Evolutionary conservation across 1,139 yeast species (phyloP), one percentile per base, ranked within the genome.

Genomic region (Candida labiduridarum): DNA sequence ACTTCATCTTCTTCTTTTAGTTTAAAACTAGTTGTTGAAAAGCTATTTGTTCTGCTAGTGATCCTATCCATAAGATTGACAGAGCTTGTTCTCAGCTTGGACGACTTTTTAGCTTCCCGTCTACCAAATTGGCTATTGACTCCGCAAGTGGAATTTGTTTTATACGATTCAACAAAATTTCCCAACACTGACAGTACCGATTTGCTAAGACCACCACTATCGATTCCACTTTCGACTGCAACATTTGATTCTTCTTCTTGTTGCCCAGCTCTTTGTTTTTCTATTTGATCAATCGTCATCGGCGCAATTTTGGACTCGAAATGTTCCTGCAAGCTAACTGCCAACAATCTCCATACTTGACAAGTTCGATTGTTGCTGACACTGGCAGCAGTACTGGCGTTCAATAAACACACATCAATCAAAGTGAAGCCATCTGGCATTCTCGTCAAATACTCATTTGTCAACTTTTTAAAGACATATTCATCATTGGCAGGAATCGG

Each of bases 321-420:
- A 38, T 81, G 82, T 61, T 83, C 80, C 12, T 72, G 71, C 2
- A 87, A 65, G 12, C 85, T 75, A 15, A 79, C 80, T 2, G 82
- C 81, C 3, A 88, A 67, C n/a, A 85, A 75, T 51, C 78, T 69
- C 96, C 96, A 88, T 0, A 84, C 76, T 61, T 86, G 91, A 47
- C 87, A 76, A 47, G 85, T 87, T 50, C 89, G 68, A 52, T 71
- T 74, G 49, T 76, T 67, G 12, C 77, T 76, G 0, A 78, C 85
- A 44, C 75, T 69, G 0, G 78, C 79, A 1, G 92, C 89, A 2
- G 82, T 73, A 33, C 73, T 69, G 0, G 89, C 82, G 61, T 88
- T 88, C 52, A 79, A 68, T 40, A 75, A 70, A 59, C 91, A 86
- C 1, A 80, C 83, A 36, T 82, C 83, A 4, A 72, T 63, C 12